These are phyloP conservation scores for Acanthamoeba lenticulata DNA, from an alignment of 208 protist genomes.

Conservation along the genomic window DNA sequence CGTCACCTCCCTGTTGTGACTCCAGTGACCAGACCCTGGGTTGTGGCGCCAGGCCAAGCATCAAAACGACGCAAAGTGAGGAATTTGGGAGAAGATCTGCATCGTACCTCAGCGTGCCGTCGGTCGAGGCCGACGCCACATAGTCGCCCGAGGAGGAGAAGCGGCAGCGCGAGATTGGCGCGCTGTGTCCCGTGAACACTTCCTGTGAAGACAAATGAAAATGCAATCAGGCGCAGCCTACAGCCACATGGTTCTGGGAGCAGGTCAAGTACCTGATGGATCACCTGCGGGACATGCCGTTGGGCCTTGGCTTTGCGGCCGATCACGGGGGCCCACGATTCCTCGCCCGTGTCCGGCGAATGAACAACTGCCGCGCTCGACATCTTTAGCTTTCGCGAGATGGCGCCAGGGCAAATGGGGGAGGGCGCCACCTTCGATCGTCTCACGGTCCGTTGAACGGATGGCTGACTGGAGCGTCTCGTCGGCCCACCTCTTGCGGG, in stretches of 20 bases:
- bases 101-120: constrained; percentile 31
- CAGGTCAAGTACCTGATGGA: not conserved
- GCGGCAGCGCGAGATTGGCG: constrained; percentile 5
- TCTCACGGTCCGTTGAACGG: not conserved
- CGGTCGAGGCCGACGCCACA: constrained; percentile 25
- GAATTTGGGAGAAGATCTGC: too few species aligned
- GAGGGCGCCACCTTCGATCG: constrained; percentile 57
- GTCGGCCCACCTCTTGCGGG: constrained; percentile 1
- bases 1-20: not conserved
- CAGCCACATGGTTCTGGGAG: not conserved
- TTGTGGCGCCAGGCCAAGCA: too few species aligned
- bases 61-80: too few species aligned
- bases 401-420: too few species aligned
- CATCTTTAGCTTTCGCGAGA: too few species aligned
- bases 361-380: not conserved
- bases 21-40: constrained; percentile 23
- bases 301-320: not conserved
- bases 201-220: not conserved
- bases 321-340: not conserved
- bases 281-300: not conserved
- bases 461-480: constrained; percentile 26
- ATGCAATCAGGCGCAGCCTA: not conserved
- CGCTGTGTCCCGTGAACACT: constrained; percentile 16
- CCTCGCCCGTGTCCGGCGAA: not conserved
- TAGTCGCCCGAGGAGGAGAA: constrained; percentile 53